Evolutionary conservation across 2,329 filamentous ascomycete genomes (phyloP), one percentile per base, ranked within the genome.

Genomic region (Colletotrichum sp.): DNA sequence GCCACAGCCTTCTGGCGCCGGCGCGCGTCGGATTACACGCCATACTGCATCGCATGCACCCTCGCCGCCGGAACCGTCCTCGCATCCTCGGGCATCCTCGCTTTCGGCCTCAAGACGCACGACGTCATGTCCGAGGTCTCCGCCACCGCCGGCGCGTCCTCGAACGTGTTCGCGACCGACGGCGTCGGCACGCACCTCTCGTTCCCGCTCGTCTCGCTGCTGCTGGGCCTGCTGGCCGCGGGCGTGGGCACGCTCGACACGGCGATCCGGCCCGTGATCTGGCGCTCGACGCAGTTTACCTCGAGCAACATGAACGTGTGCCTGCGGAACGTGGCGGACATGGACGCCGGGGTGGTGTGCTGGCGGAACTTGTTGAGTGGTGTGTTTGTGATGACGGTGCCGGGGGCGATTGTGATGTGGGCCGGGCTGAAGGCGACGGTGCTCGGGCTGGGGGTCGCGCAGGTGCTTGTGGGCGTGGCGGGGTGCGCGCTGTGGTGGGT

Each of bases 211-310:
- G 73, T 88, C 3, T 87, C 86, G 15, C 82, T 90, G 52, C 82
- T 88, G 5, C 84, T 90, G 1, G 89, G 86, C 10, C 82, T 90
- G 10, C 80, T 90, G 1, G 88, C 88, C 0, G 85, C 84, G 1
- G 88, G 87, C 25, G 81, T 82, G 0, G 80, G 84, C 30, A 78
- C 83, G 3, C 81, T 90, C 8, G 86, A 88, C 69, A 82, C 84
- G 4, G 84, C 86, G 1, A 82, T 84, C 3, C 80, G 82, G 5
- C 87, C 88, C 3, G 79, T 88, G 30, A 83, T 90, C 60, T 83
- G 84, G 30, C 83, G 85, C n/a, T 89, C 88, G 36, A 86, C 88
- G 9, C 85, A 86, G 61, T 90, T 88, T 76, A 90, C 88, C 1
- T 87, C 85, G 5, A 84, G 86, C 8, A 89, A 85, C 79, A 82